A percentile compares a stretch with the other conserved stretches of the same genome.
phyloP scores from a whole-genome alignment of 495 filamentous ascomycete genomes.

The Tuber calosporum region DNA sequence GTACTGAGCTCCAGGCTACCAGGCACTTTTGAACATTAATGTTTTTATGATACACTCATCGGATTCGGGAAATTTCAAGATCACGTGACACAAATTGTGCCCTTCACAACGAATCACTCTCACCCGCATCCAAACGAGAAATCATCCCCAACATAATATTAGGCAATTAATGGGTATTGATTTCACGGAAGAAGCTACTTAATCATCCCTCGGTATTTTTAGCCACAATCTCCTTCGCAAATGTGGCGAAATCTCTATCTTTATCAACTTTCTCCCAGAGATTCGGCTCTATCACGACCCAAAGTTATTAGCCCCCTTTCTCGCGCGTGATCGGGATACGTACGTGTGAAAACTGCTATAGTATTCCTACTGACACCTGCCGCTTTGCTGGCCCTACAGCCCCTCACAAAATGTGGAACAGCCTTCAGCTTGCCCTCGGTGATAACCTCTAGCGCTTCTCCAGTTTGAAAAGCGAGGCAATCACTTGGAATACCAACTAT shows the following conservation, averaged over 20 bases:
- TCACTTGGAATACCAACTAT: constrained; percentile 86
- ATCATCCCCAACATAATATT: neutral
- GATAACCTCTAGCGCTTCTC: constrained; percentile 82
- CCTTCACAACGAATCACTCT: neutral
- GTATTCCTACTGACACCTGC: constrained; percentile 68
- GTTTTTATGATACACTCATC: neutral
- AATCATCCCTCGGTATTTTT: constrained; percentile 56
- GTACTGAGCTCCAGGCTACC: neutral
- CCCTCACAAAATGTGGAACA: constrained; percentile 92
- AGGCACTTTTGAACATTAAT: neutral
- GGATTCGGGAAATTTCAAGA: neutral
- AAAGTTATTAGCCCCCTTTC: constrained; percentile 10
- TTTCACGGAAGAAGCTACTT: constrained; percentile 11
- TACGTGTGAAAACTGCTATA: constrained; percentile 83
- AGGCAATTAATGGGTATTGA: neutral
- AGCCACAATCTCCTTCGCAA: constrained; percentile 74
- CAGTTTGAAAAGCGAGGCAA: constrained; percentile 93
- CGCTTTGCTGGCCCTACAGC: constrained; percentile 48
- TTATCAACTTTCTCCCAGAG: constrained; percentile 75
- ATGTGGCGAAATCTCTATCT: constrained; percentile 72
- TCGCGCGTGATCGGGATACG: constrained; percentile 9
- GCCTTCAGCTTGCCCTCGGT: constrained; percentile 82
- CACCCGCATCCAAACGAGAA: neutral
- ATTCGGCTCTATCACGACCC: constrained; percentile 58
- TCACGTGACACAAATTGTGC: neutral